Percentiles rank a stretch among this genome's conserved stretches.
phyloP scores from a whole-genome alignment of 495 filamentous ascomycete species.

The Penicillium arizonense region DNA sequence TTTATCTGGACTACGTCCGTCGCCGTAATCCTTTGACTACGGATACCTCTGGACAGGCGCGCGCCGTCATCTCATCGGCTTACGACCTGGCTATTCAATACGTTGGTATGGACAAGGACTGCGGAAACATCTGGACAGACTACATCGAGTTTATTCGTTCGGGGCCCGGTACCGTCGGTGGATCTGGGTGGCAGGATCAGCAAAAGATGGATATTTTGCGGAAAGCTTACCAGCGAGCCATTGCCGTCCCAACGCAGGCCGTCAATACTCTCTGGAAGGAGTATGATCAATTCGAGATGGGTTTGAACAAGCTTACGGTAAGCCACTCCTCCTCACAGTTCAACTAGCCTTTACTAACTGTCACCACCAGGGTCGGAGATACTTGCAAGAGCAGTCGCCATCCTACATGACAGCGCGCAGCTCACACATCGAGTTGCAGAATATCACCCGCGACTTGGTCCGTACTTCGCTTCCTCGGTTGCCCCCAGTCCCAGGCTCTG shows the following conservation, averaged over 20 bases:
- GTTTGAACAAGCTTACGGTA: constrained; percentile 84
- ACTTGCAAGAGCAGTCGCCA: constrained; percentile 85
- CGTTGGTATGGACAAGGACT: constrained; percentile 87
- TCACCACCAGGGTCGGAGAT: constrained; percentile 72
- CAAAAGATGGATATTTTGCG: constrained; percentile 95
- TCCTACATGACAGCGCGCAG: constrained; percentile 91
- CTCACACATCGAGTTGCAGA: constrained; percentile 77
- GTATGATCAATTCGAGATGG: constrained; percentile 93
- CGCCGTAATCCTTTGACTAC: constrained; percentile 81
- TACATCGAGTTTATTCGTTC: constrained; percentile 88
- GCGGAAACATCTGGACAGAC: constrained; percentile 88
- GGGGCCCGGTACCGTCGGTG: constrained; percentile 80
- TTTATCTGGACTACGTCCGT: constrained; percentile 94
- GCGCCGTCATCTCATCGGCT: constrained; percentile 71
- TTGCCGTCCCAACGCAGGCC: constrained; percentile 76
- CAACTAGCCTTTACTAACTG: constrained; percentile 16
- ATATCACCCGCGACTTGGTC: constrained; percentile 74
- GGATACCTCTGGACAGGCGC: constrained; percentile 72
- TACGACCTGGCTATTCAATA: constrained; percentile 90
- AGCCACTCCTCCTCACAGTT: constrained; percentile 5
- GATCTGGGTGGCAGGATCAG: constrained; percentile 88
- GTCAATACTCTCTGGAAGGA: constrained; percentile 91
- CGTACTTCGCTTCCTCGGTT: constrained; percentile 76
- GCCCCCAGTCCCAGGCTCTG: constrained; percentile 80
- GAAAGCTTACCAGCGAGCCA: constrained; percentile 86